Base-by-base conservation (phyloP, 2,329 filamentous ascomycete genomes). In the Pleoardoris graminearum region DNA sequence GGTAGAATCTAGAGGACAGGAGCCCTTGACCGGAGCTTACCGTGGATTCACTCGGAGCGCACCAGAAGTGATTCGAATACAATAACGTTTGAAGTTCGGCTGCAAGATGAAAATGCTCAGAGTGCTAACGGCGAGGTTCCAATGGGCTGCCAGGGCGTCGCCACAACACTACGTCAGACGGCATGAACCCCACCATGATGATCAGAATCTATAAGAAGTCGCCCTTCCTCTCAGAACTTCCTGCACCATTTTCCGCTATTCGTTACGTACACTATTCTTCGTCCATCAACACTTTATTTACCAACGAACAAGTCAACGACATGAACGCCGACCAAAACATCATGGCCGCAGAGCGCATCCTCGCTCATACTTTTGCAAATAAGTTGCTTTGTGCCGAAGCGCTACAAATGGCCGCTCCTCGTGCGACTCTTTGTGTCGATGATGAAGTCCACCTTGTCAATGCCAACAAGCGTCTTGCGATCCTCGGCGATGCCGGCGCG, bases 311-410 rank as follows among this genome's bases (percentile, higher is more conserved):
- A 5, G 10, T 10, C 6, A 6, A 27, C 25, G 25, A 11, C 2
- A 43, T 43, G 39, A 21, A 30, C 1, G 16, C 43, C 17, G 49
- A 54, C 11, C 1, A 7, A 4, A 48, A 48, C 21, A 52, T 57
- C 21, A 38, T 49, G n/a, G 32, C 50, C 11, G 30, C 55, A 7
- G 55, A 59, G 41, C 7, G 23, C 3, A 50, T 59, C 2, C 21
- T 57, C 8, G 36, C 30, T 3, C 42, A 61, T 25, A 27, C 7
- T 2, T 65, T 62, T 23, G 29, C 27, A 25, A 23, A 59, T 16
- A 60, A 59, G 33, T 21, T 46, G 3, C 45, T 59, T 12, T 45
- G 48, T 14, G 55, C 43, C 0, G 59, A 65, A 19, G 54, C 57
- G 7, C 10, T 58, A 1, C 58, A 62, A 29, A 62, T 58, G 54